Percentiles rank a stretch among this genome's conserved stretches.
phyloP scores from a whole-genome alignment of 1,284 basidiomycete species.

The Trichosporon faecale region DNA sequence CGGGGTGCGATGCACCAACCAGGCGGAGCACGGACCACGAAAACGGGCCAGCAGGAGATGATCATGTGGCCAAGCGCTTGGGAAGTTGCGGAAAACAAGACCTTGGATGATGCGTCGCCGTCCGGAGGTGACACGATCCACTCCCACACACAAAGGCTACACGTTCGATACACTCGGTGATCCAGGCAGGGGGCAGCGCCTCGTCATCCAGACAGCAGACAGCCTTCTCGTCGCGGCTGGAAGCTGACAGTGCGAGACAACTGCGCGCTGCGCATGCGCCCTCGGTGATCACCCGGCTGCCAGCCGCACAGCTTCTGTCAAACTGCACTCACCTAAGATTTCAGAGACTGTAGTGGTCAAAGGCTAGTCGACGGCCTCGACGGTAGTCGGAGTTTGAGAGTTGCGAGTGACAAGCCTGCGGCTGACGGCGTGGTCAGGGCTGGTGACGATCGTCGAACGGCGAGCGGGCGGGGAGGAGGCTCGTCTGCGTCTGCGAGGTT shows the following conservation, averaged over 20 bases:
- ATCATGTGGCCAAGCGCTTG: not conserved
- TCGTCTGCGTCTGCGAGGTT: not conserved
- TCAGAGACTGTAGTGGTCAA: not conserved
- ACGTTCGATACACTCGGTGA: not conserved
- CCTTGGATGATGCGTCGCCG: not conserved
- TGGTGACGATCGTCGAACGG: conserved; percentile 1
- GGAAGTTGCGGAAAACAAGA: not conserved
- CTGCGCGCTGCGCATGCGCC: not conserved
- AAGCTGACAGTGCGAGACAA: not conserved
- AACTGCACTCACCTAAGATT: not conserved
- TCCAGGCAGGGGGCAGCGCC: not conserved
- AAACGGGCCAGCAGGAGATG: not conserved
- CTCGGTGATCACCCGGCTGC: not conserved
- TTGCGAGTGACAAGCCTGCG: not conserved
- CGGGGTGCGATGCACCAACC: not conserved
- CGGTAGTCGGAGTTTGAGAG: not conserved
- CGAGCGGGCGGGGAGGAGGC: not conserved
- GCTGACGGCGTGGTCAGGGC: not conserved
- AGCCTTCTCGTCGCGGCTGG: not conserved
- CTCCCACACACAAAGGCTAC: not conserved
- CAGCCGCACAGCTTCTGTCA: not conserved
- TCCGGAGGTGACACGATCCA: not conserved
- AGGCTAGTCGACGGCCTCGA: not conserved
- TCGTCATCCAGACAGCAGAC: no score
- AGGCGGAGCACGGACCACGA: not conserved